Evolutionary conservation across 2,329 filamentous ascomycete species (phyloP), one percentile per base, ranked within the genome.

Genomic region (Iodosphaeria phyllophila): DNA sequence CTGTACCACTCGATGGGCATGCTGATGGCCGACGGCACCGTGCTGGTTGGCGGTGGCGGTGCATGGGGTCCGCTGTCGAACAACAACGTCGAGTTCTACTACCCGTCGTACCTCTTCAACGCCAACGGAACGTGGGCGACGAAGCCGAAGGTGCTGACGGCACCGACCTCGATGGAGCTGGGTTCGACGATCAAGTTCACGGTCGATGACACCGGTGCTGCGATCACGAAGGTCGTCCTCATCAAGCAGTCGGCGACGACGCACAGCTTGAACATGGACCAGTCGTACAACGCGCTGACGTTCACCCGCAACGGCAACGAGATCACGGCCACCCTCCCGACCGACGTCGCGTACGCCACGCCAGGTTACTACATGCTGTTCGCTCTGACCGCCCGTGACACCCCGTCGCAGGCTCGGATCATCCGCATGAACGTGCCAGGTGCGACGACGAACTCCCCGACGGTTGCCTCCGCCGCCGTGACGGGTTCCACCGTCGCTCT

Each of bases 211-310:
- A 43, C 43, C 1, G 31, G 37, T 8, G 22, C 26, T 5, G 31
- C 38, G 3, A 30, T 40, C 1, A 9, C 44, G 17, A 39, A 38
- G 3, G 52, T 54, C 19, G 47, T 53, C 1, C 37, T 69, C 9
- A 40, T 71, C 15, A 49, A 64, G 5, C 50, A 54, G 22, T 55
- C 60, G 1, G 53, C 49, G 4, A 46, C 47, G 4, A 70, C 65
- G 0, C 64, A 69, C 37, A 55, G 60, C 2, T 52, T 68, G 23
- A 63, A 71, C 34, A 69, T 56, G 0, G 65, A 71, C 38, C 63
- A 69, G 44, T 43, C 65, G 13, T 53, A 64, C 6, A 48, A 70
- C 23, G 47, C 56, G 9, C 40, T 65, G 13, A 44, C 38, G 4
- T 30, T 44, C 5, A 35, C 36, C 4, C 40, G 29, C 2, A 62